A percentile compares a stretch with the other conserved stretches of the same genome.
Conservation (phyloP, 2,329 filamentous ascomycete species). For the Hypoxylon sp. region DNA sequence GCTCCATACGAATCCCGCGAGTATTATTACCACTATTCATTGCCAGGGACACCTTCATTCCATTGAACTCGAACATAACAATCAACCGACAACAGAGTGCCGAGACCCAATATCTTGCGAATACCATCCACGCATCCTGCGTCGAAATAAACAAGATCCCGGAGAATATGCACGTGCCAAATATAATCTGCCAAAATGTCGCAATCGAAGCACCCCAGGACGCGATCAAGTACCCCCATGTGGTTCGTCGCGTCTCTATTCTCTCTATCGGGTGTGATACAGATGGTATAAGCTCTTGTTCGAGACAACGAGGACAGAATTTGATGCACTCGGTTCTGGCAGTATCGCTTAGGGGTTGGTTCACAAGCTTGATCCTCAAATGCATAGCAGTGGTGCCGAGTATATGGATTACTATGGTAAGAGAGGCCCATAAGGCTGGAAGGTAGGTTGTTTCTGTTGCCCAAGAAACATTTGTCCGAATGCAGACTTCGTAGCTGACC, state of each 20-base stretch:
- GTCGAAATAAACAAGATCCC: neutral
- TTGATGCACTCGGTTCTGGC: neutral
- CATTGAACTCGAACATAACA: neutral
- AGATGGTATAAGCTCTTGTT: neutral
- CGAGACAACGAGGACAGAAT: neutral
- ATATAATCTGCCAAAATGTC: neutral
- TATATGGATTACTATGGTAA: neutral
- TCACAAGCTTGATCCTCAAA: neutral
- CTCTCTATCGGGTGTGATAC: neutral
- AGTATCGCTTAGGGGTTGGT: neutral
- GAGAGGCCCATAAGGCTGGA: neutral
- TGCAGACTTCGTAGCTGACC: neutral
- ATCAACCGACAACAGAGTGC: neutral
- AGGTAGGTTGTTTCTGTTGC: neutral
- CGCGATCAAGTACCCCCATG: neutral
- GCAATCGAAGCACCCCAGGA: neutral
- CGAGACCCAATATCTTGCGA: neutral
- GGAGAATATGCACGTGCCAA: neutral
- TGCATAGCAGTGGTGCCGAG: neutral
- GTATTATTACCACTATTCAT: neutral
- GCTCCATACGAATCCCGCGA: neutral
- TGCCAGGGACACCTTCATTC: neutral
- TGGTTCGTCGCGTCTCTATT: neutral
- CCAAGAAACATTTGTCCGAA: neutral
- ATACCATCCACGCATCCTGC: neutral